A percentile compares a stretch with the other conserved stretches of the same genome.
These are phyloP conservation scores for Nitzschia putrida DNA, from an alignment of 108 stramenopile species.

Conservation along the genomic window DNA sequence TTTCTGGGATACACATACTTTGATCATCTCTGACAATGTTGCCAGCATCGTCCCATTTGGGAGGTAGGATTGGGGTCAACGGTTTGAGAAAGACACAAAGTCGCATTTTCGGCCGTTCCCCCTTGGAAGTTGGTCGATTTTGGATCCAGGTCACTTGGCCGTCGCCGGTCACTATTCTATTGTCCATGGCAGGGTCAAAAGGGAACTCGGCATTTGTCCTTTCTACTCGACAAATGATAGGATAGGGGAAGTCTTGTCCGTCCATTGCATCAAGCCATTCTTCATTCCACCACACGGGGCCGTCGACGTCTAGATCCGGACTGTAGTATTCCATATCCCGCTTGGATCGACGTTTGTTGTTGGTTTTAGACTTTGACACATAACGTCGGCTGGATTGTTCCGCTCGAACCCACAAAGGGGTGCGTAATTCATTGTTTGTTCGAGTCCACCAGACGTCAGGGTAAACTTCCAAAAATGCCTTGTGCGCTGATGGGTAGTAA, in stretches of 20 bases:
- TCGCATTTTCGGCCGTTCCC: constrained; percentile 9
- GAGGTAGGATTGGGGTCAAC: constrained; percentile 39
- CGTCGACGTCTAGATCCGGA: background rate
- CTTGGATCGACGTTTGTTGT: constrained; percentile 5
- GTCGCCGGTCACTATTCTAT: constrained; percentile 19
- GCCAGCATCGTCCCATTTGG: constrained; percentile 4
- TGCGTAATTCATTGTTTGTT: constrained; percentile 14
- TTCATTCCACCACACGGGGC: constrained; percentile 37
- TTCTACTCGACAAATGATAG: constrained; percentile 59
- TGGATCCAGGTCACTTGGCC: constrained; percentile 9
- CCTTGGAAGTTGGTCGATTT: constrained; percentile 2
- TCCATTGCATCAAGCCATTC: constrained; percentile 42
- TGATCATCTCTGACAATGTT: background rate
- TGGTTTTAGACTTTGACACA: constrained; percentile 5
- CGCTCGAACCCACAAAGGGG: constrained; percentile 52
- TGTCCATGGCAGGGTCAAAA: constrained; percentile 38
- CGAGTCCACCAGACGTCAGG: constrained; percentile 44
- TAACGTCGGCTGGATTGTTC: constrained; percentile 12
- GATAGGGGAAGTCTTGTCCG: constrained; percentile 25
- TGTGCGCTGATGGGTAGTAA: constrained; percentile 58
- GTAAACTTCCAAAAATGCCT: constrained; percentile 28
- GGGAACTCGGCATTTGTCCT: constrained; percentile 58
- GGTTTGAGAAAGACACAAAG: constrained; percentile 43
- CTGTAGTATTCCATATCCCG: background rate
- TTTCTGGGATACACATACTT: constrained; percentile 26